Base-by-base conservation (phyloP, 2,329 filamentous ascomycete genomes). In the Colletotrichum coccodes region DNA sequence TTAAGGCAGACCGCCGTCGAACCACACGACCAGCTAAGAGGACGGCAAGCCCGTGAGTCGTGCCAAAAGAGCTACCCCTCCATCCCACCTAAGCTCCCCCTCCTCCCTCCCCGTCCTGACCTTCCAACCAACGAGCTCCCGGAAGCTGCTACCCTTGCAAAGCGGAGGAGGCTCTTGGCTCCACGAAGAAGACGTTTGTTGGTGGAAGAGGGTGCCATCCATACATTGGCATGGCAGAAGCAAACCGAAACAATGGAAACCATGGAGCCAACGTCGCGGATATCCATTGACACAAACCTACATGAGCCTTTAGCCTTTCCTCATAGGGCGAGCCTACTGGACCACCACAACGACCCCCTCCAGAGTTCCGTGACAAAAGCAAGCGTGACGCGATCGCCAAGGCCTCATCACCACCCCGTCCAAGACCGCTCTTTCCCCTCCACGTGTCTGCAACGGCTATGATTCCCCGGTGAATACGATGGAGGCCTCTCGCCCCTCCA, bases 381-480 rank as follows among this genome's bases (percentile, higher is more conserved):
- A 23, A 28, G n/a, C 61, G 52, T 67, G 64, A 63, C 59, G 60
- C 52, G 34, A 67, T 67, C 50, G 64, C 59, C 64, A 58, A 67
- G 64, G 28, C 21, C 14, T 26, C 38, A 38, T 23, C 36, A 58
- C 36, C 30, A 42, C 58, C 30, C 21, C 52, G 28, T 30, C 54
- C 65, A 69, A 60, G 54, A 60, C 66, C 61, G 66, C 66, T 36
- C 28, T 60, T 66, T 64, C 34, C 38, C 53, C 61, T 69, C 61
- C 61, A 69, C 66, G 66, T 69, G 66, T 69, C 64, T 60, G 40
- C 16, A 34, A 34, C 49, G 16, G 14, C 21, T 26, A 49, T n/a
- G 5, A 12, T 21, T 56, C 32, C 32, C 40, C 65, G 60, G 21
- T 52, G 62, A 46, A 60, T 47, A 57, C 40, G 40, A 60, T 49